These are phyloP conservation scores for Halocafeteria seosinensis DNA, from an alignment of 108 stramenopile genomes.

Conservation along the genomic window DNA sequence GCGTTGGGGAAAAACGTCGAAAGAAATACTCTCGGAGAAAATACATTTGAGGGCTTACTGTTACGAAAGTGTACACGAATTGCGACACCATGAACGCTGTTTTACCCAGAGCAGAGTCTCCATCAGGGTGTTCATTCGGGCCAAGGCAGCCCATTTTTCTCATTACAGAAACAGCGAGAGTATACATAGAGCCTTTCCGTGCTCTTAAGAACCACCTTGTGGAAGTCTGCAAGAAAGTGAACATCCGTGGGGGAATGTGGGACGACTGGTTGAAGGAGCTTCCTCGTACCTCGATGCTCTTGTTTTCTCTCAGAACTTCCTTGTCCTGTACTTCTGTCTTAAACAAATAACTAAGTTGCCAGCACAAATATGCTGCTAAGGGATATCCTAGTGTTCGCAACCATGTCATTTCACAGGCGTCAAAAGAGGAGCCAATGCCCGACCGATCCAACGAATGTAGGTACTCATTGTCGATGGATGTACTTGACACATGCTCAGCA, in stretches of 20 bases:
- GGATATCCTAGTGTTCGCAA: background rate
- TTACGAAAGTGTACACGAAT: conserved; percentile 28
- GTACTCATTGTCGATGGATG: background rate
- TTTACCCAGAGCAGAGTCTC: conserved; percentile 23
- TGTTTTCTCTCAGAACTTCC: conserved; percentile 13
- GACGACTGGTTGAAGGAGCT: no score
- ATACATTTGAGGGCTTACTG: conserved; percentile 16
- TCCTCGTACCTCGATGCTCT: no score
- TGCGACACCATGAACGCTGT: conserved; percentile 27
- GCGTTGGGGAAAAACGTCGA: no score
- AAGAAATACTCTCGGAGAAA: no score
- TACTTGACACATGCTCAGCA: background rate
- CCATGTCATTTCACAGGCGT: background rate
- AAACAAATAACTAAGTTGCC: conserved; percentile 48
- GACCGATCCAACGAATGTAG: background rate
- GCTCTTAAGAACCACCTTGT: conserved; percentile 31
- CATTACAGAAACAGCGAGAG: background rate
- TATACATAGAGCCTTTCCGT: conserved; percentile 17
- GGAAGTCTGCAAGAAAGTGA: conserved; percentile 24
- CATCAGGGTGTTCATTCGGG: conserved; percentile 23
- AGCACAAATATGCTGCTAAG: conserved; percentile 30
- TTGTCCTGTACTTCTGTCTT: conserved; percentile 51
- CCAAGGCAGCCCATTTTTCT: conserved; percentile 8
- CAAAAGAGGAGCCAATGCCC: background rate
- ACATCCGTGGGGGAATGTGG: no score